A percentile compares a stretch with the other conserved stretches of the same genome.
Evolutionary conservation across 495 filamentous ascomycete genomes (phyloP).

Genomic region (Penicillium lagena): DNA sequence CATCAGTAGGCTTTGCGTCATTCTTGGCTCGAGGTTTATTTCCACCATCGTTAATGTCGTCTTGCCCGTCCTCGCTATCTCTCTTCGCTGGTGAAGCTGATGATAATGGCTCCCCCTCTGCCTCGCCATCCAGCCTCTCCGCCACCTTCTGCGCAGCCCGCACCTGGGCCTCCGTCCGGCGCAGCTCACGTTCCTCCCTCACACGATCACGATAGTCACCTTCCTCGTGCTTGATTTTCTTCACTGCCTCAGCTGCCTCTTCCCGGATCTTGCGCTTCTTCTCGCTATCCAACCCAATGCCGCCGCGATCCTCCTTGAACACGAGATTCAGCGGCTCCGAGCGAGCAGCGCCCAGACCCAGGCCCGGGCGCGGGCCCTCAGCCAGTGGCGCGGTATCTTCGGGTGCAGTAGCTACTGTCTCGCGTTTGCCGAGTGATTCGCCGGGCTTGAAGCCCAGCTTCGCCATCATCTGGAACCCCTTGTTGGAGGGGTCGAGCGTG

Average conservation of each 20-base stretch:
- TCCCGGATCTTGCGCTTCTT: conserved; percentile 75
- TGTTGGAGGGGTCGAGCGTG: conserved; percentile 59
- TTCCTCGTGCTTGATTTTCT: conserved; percentile 60
- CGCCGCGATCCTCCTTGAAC: conserved; percentile 75
- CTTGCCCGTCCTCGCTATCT: conserved; percentile 7
- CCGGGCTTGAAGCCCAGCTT: conserved; percentile 82
- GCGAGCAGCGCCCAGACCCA: conserved; percentile 4
- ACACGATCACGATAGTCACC: conserved; percentile 72
- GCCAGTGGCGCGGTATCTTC: conserved; percentile 14
- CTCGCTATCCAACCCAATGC: conserved; percentile 78
- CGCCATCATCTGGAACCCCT: conserved; percentile 95
- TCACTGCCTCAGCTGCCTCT: conserved; percentile 50
- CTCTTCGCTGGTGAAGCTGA: conserved; percentile 1
- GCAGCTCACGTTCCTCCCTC: conserved; percentile 63
- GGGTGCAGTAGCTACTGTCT: conserved; percentile 1
- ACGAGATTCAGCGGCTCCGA: conserved; percentile 62
- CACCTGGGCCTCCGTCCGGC: conserved; percentile 58
- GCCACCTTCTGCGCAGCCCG: conserved; percentile 75
- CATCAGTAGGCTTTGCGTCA: background rate
- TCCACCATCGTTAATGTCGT: conserved; percentile 12
- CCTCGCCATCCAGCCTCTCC: conserved; percentile 61
- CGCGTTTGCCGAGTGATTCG: conserved; percentile 57
- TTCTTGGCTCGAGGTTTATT: background rate
- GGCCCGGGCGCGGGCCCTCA: too few species aligned
- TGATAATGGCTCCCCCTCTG: conserved; percentile 6